Base-by-base conservation (phyloP, 371 early-diverging fungal genomes). In the Dichotomocladium elegans region DNA sequence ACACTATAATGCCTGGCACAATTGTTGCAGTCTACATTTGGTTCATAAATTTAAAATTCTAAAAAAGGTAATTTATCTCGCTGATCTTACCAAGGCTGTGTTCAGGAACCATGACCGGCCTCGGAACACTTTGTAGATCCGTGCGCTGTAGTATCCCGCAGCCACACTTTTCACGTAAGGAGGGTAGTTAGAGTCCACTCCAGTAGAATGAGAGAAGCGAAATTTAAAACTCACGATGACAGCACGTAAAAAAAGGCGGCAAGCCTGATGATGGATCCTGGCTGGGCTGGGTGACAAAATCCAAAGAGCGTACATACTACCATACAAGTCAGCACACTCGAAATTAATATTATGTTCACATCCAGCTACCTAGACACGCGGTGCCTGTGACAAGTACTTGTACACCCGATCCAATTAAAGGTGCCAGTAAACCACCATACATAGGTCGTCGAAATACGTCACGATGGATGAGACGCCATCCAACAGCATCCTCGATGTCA, bases 381-480 rank as follows among this genome's bases (percentile, higher is more conserved):
- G 52, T 9, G n/a, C 46, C 24, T 2, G 60, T 58, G 1, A 57
- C 33, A 17, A 68, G 28, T 1, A 70, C 41, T 34, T 76, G 77
- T 19, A 72, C 55, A 14, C 77, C 77, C 4, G 71, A 54, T 22
- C 77, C 77, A 44, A 76, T 48, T 1, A 76, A 25, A 25, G 77
- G 77, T 27, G 77, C 68, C 41, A 76, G 55, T 14, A 76, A 42
- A 1, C 77, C 77, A 28, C 73, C 77, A 49, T 72, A 76, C 26
- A 70, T 58, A 11, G 77, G 77, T 15, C 77, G 50, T 55, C 77
- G 51, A 41, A 76, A 76, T 1, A 76, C 77, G 58, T 76, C 77
- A 9, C 69, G 60, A 49, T 66, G 62, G 30, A 76, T 63, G n/a
- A 76, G 47, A 24, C 60, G 61, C 77, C 77, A 76, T 2, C 77